phyloP scores from a whole-genome alignment of 176 grass and related monocot species.

The Phragmites australis region DNA sequence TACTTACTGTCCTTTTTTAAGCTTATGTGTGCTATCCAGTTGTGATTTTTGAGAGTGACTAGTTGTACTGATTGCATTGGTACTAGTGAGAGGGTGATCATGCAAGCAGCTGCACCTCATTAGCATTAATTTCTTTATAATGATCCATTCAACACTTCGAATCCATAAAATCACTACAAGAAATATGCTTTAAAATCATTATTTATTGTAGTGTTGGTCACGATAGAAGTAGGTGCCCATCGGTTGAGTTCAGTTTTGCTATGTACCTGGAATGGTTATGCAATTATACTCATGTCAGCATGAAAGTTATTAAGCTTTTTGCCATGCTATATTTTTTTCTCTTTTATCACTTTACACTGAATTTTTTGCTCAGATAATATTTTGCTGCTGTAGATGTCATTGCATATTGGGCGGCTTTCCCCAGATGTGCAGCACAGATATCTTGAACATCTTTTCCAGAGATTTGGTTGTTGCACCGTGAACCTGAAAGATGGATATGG shows the following conservation, averaged over 20 bases:
- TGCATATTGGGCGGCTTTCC: constrained; percentile 56
- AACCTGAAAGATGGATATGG: constrained; percentile 57
- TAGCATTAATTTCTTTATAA: neutral
- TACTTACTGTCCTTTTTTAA: constrained; percentile 3
- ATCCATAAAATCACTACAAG: neutral
- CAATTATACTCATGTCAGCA: neutral
- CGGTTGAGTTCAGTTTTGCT: constrained; percentile 6
- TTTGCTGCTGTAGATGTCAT: constrained; percentile 60
- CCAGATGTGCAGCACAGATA: constrained; percentile 34
- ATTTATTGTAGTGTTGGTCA: constrained; percentile 2
- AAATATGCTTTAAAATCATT: neutral
- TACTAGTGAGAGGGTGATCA: neutral
- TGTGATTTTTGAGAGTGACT: neutral
- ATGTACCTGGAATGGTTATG: neutral
- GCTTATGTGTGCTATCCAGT: neutral
- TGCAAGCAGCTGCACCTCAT: neutral
- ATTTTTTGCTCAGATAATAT: constrained; percentile 11
- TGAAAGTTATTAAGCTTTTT: neutral
- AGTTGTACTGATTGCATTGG: constrained; percentile 1
- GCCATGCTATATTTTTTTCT: neutral
- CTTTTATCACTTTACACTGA: constrained; percentile 1
- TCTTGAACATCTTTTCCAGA: constrained; percentile 51
- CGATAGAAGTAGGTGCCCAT: neutral
- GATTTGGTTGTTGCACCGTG: constrained; percentile 50
- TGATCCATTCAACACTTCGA: neutral